Conservation (phyloP, 208 protist genomes). For the Crithidia expoeki region DNA sequence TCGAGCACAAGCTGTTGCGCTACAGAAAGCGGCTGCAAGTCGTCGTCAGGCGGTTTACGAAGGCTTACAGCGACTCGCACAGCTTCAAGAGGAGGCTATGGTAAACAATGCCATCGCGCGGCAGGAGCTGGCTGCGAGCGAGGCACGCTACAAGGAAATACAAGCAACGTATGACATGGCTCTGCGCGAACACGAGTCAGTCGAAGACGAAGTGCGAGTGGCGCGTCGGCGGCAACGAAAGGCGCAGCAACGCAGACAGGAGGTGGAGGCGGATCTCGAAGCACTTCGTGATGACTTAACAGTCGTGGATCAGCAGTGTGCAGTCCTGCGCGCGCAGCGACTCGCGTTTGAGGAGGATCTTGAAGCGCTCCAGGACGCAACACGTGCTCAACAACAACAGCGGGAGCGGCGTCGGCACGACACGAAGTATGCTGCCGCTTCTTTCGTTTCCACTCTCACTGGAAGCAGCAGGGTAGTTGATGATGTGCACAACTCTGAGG, state of each 20-base stretch:
- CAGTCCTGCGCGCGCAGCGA: constrained; percentile 11
- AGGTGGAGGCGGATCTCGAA: background rate
- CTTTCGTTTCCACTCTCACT: background rate
- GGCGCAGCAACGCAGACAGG: background rate
- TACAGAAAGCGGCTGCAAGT: constrained; percentile 5
- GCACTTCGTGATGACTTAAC: background rate
- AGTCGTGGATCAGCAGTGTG: constrained; percentile 9
- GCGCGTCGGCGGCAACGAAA: constrained; percentile 4
- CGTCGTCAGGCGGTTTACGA: background rate
- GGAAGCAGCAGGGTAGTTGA: background rate
- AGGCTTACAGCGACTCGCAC: background rate
- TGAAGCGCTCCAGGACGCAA: constrained; percentile 7
- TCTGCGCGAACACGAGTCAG: constrained; percentile 4
- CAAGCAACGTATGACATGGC: constrained; percentile 15
- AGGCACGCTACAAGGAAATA: background rate
- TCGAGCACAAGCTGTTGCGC: background rate
- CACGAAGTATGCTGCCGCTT: background rate
- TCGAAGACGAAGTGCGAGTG: constrained; percentile 7
- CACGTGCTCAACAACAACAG: background rate
- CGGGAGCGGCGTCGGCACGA: background rate
- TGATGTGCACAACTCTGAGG: background rate
- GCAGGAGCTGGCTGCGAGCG: constrained; percentile 18
- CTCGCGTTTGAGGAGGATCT: constrained; percentile 1
- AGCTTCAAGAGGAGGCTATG: constrained; percentile 10
- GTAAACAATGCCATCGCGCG: constrained; percentile 9